These are phyloP conservation scores for Neurospora intermedia DNA, from an alignment of 495 filamentous ascomycete genomes.

Conservation along the genomic window DNA sequence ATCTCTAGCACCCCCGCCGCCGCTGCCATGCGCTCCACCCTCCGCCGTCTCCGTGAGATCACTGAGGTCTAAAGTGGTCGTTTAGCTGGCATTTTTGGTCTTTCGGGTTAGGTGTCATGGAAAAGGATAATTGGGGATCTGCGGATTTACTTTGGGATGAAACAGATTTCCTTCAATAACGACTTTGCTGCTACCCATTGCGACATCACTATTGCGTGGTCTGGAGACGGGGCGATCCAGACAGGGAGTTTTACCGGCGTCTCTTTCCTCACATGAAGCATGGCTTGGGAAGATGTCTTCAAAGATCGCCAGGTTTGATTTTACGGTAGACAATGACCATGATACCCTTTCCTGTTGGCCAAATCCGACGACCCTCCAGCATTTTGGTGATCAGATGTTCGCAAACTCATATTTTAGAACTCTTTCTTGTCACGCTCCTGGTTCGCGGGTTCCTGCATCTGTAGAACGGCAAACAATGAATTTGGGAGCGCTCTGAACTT, in stretches of 20 bases:
- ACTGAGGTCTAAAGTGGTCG: conserved; percentile 67
- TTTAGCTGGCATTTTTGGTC: conserved; percentile 14
- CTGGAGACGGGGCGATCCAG: conserved; percentile 3
- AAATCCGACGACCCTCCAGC: background rate
- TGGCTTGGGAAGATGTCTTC: background rate
- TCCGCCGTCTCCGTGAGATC: conserved; percentile 95
- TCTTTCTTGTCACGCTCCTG: background rate
- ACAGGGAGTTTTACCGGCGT: background rate
- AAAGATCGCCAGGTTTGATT: background rate
- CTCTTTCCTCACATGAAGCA: background rate
- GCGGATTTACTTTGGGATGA: conserved; percentile 25
- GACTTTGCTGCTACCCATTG: conserved; percentile 11
- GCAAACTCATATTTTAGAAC: background rate
- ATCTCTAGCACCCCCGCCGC: conserved; percentile 76
- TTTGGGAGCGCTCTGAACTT: background rate
- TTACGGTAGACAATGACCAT: background rate
- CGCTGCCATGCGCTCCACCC: conserved; percentile 91
- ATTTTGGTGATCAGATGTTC: background rate
- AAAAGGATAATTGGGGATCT: conserved; percentile 28
- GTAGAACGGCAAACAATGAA: background rate
- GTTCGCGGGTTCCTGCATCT: background rate
- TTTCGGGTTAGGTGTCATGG: conserved; percentile 29
- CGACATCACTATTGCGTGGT: conserved; percentile 11
- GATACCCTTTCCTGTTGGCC: background rate
- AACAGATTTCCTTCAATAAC: conserved; percentile 27